Evolutionary conservation across 208 protist species (phyloP), one percentile per base, ranked within the genome.

Genomic region (Trypanosoma lewisi): DNA sequence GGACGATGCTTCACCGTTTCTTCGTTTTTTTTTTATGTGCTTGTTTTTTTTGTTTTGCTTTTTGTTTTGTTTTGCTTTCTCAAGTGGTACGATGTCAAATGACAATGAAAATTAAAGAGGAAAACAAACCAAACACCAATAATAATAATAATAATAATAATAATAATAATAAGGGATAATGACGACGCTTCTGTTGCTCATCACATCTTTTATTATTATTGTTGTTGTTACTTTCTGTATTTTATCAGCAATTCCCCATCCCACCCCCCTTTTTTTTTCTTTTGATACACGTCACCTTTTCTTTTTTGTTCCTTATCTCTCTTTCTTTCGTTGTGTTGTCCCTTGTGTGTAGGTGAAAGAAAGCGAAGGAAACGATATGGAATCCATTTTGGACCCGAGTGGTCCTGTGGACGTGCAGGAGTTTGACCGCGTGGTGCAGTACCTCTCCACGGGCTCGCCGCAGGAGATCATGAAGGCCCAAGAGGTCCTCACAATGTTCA

Each of bases 401-500:
- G 57, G 75, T 34, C 85, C 89, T n/a, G 53, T 91, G 31, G 64
- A 95, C 73, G 86, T 93, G 11, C 61, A 64, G 53, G 56, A 66
- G 27, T 95, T 95, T 56, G 89, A 95, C 50, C 63, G 60, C 9
- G 74, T 95, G 1, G 72, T 89, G 48, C 41, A 75, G 30, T 36
- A 58, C 42, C 70, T 95, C 50, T 91, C 82, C 4, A 81, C 72
- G 4, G 73, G 75, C 2, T 78, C 48, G 7, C 75, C 75, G 6
- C 63, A 67, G 25, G 68, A 87, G 11, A 89, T 95, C 44, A 82
- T 87, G 73, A 55, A 83, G 21, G 91, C 93, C 12, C 77, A 97
- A 41, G 75, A 85, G 33, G 49, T 98, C 27, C 75, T 99, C 9
- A 89, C 67, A 19, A 61, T 87, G 48, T 98, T 99, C 65, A 87